phyloP scores from a whole-genome alignment of 2,329 filamentous ascomycete genomes.

The Neurospora sp. region DNA sequence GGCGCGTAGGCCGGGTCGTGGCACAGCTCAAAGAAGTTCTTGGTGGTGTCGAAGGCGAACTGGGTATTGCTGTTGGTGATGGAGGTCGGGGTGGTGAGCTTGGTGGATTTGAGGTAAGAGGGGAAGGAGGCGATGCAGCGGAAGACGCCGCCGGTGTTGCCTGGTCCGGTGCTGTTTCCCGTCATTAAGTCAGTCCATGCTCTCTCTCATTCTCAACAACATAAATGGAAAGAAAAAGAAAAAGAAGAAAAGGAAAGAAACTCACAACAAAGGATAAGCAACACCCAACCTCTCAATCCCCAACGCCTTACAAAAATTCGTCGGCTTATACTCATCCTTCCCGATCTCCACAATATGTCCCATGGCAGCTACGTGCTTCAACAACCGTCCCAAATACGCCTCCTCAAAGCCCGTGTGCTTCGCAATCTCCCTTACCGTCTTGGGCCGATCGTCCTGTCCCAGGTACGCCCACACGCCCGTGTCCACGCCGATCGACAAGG shows the following conservation, averaged over 20 bases:
- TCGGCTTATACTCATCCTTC: slow-evolving; percentile 26
- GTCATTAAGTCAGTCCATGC: background rate
- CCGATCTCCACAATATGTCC: slow-evolving; percentile 28
- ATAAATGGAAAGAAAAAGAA: background rate
- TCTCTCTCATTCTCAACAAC: slow-evolving; percentile 6
- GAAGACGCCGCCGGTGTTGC: background rate
- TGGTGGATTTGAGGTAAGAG: slow-evolving; percentile 20
- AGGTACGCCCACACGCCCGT: slow-evolving; percentile 27
- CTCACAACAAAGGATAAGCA: slow-evolving; percentile 21
- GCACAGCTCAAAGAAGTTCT: slow-evolving; percentile 26
- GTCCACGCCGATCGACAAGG: slow-evolving; percentile 20
- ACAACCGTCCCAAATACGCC: slow-evolving; percentile 19
- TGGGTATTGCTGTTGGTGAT: slow-evolving; percentile 22
- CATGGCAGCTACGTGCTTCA: slow-evolving; percentile 29
- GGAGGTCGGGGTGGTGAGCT: slow-evolving; percentile 17
- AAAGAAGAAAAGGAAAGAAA: background rate
- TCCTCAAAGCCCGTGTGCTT: background rate
- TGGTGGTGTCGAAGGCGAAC: slow-evolving; percentile 24
- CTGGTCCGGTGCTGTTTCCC: background rate
- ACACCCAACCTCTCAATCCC: slow-evolving; percentile 24
- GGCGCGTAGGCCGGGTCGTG: slow-evolving; percentile 14
- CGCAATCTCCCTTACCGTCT: slow-evolving; percentile 24
- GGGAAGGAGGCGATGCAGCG: slow-evolving; percentile 14
- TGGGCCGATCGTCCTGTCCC: slow-evolving; percentile 20
- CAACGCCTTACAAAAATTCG: slow-evolving; percentile 28